A percentile compares a stretch with the other conserved stretches of the same genome.
phyloP scores from a whole-genome alignment of 805 yeast genomes.

The Kuraishia ogatae region DNA sequence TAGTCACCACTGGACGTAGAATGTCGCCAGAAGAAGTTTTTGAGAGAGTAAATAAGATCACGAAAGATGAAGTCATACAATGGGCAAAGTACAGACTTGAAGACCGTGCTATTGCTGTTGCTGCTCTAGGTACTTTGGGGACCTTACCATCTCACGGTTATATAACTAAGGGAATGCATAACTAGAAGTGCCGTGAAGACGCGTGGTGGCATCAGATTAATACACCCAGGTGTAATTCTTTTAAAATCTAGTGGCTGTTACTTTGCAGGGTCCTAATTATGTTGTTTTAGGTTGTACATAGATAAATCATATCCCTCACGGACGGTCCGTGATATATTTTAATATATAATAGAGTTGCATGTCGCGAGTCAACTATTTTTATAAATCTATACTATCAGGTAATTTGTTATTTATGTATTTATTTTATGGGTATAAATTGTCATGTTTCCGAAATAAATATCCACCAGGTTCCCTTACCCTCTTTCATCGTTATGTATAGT shows the following conservation, averaged over 20 bases:
- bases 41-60: constrained; percentile 66
- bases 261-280: neutral
- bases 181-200: neutral
- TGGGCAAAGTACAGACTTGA: constrained; percentile 84
- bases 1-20: constrained; percentile 85
- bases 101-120: constrained; percentile 76
- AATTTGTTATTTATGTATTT: too few relatives aligned
- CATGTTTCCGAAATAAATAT: too few relatives aligned
- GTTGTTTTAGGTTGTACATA: neutral
- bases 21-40: constrained; percentile 69
- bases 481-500: neutral
- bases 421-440: too few relatives aligned
- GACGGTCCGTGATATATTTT: too few relatives aligned
- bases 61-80: constrained; percentile 67
- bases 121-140: constrained; percentile 63
- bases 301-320: neutral
- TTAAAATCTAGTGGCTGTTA: neutral
- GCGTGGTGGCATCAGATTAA: neutral
- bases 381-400: too few relatives aligned
- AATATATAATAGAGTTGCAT: too few relatives aligned
- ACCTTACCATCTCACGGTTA: neutral
- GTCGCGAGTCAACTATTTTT: too few relatives aligned
- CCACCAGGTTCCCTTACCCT: neutral
- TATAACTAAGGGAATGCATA: neutral
- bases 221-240: too few relatives aligned